These are phyloP conservation scores for Chrysoporthe austroafricana DNA, from an alignment of 2,329 filamentous ascomycete genomes.

Conservation along the genomic window DNA sequence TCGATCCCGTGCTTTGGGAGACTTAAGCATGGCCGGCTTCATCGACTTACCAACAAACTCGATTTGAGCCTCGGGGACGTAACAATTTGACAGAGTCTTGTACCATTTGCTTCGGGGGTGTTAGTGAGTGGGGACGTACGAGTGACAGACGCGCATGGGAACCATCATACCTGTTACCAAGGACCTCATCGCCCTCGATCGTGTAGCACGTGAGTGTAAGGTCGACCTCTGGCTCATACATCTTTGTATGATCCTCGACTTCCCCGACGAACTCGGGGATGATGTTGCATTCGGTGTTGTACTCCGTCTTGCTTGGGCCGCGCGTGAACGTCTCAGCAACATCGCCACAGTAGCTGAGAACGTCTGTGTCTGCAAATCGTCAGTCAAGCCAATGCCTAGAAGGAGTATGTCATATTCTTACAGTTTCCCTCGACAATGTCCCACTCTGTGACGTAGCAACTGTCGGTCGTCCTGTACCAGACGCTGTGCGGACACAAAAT, in stretches of 20 bases:
- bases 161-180: slow-evolving; percentile 18
- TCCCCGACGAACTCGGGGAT: slow-evolving; percentile 20
- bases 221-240: slow-evolving; percentile 27
- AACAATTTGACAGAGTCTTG: slow-evolving; percentile 28
- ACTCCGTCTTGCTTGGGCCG: slow-evolving; percentile 20
- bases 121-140: background rate
- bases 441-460: slow-evolving; percentile 28
- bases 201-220: slow-evolving; percentile 27
- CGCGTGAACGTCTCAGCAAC: slow-evolving; percentile 11
- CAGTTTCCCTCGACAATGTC: slow-evolving; percentile 28
- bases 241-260: slow-evolving; percentile 24
- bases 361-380: slow-evolving; percentile 17
- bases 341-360: slow-evolving; percentile 24
- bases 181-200: background rate
- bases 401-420: background rate
- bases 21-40: background rate
- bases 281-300: slow-evolving; percentile 29
- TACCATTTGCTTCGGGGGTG: slow-evolving; percentile 19
- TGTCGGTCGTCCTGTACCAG: slow-evolving; percentile 24
- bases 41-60: slow-evolving; percentile 14
- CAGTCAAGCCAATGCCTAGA: too few species aligned
- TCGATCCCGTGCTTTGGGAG: background rate
- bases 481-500: slow-evolving; percentile 8
- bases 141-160: too few species aligned
- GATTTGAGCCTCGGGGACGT: slow-evolving; percentile 24